These are phyloP conservation scores for Xylariaceae sp. DNA, from an alignment of 2,329 filamentous ascomycete species.

Conservation along the genomic window DNA sequence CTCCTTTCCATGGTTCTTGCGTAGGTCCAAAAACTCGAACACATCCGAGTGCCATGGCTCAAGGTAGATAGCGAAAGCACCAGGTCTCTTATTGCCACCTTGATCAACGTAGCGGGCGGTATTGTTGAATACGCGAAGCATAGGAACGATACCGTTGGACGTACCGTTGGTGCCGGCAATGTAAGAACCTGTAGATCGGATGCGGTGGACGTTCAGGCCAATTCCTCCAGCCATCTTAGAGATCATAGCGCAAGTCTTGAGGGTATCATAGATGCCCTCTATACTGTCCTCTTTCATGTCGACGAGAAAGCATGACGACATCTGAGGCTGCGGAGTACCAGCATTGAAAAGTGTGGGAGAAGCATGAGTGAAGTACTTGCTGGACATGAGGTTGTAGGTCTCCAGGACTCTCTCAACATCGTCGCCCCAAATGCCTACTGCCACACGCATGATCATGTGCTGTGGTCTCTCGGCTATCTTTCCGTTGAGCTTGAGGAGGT, in stretches of 20 bases:
- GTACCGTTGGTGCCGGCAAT: constrained; percentile 98
- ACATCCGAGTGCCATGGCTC: constrained; percentile 99
- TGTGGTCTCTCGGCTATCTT: constrained; percentile 97
- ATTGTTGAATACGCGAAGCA: constrained; percentile 99
- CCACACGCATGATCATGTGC: constrained; percentile 99
- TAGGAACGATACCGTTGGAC: constrained; percentile 95
- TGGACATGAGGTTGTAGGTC: constrained; percentile 99
- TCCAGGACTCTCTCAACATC: constrained; percentile 93
- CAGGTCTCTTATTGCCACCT: constrained; percentile 98
- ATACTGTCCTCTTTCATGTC: constrained; percentile 99
- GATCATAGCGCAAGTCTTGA: constrained; percentile 99
- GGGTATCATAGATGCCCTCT: constrained; percentile 97
- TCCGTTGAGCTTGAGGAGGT: constrained; percentile 91
- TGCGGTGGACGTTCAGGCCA: constrained; percentile 93
- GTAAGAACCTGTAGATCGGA: constrained; percentile 96
- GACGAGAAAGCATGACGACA: constrained; percentile 98
- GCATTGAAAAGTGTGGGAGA: constrained; percentile 98
- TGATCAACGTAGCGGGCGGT: constrained; percentile 98
- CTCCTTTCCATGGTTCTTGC: constrained; percentile 99
- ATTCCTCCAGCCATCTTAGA: constrained; percentile 99
- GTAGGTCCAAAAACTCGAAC: constrained; percentile 94
- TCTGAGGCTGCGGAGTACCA: constrained; percentile 89
- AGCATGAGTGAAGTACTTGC: constrained; percentile 97
- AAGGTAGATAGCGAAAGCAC: constrained; percentile 97
- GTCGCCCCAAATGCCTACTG: constrained; percentile 95